phyloP scores from a whole-genome alignment of 2,329 filamentous ascomycete genomes.

The Penicillium frequentans region DNA sequence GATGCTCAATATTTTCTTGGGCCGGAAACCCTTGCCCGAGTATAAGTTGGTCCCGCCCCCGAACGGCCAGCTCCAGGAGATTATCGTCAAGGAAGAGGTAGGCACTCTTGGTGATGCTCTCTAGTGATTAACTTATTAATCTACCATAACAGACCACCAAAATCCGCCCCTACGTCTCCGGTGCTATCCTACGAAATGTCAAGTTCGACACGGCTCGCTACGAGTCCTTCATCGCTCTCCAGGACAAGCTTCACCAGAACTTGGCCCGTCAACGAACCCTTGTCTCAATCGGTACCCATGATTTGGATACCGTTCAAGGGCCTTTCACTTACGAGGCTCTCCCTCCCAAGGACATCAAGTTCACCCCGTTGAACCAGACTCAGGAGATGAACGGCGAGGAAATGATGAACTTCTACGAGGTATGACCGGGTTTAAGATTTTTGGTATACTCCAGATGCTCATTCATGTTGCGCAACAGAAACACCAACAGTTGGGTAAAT shows the following conservation, averaged over 20 bases:
- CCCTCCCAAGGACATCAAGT: slow-evolving; percentile 87
- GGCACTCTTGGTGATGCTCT: slow-evolving; percentile 15
- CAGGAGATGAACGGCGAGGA: slow-evolving; percentile 84
- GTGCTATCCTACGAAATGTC: slow-evolving; percentile 84
- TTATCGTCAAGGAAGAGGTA: slow-evolving; percentile 72
- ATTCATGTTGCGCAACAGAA: slow-evolving; percentile 52
- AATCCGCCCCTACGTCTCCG: slow-evolving; percentile 85
- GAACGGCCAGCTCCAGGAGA: slow-evolving; percentile 72
- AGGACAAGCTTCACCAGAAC: slow-evolving; percentile 98
- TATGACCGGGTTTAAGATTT: slow-evolving; percentile 26
- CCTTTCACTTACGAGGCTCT: slow-evolving; percentile 97
- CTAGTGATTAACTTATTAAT: background rate
- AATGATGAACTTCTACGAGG: slow-evolving; percentile 89
- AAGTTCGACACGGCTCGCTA: slow-evolving; percentile 90
- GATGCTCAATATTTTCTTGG: slow-evolving; percentile 93
- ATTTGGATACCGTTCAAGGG: slow-evolving; percentile 87
- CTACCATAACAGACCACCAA: slow-evolving; percentile 58
- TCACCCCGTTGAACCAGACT: slow-evolving; percentile 85
- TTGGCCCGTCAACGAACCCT: slow-evolving; percentile 88
- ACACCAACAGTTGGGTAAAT: slow-evolving; percentile 88
- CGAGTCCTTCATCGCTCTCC: slow-evolving; percentile 94
- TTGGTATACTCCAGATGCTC: slow-evolving; percentile 4
- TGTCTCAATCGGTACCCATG: slow-evolving; percentile 96
- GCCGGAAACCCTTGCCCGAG: slow-evolving; percentile 71
- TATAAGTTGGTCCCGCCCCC: slow-evolving; percentile 74